These are phyloP conservation scores for Apiospora arundinis DNA, from an alignment of 2,329 filamentous ascomycete species.

Conservation along the genomic window DNA sequence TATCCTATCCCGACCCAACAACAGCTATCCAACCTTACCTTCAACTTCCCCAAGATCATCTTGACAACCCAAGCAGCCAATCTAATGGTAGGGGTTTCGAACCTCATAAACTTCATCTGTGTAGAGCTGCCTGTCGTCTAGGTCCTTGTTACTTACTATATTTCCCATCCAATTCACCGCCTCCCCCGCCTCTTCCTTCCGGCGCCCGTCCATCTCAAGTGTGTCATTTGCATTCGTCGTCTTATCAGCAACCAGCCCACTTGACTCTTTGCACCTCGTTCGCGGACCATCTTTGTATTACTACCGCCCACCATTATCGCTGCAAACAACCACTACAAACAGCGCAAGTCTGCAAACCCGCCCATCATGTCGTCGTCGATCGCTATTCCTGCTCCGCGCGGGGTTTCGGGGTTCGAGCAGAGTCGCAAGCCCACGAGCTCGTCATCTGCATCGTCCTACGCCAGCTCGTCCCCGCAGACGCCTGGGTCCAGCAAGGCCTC, in stretches of 20 bases:
- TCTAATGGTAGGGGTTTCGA: conserved; percentile 11
- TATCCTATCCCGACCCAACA: background rate
- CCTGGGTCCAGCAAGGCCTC: conserved; percentile 47
- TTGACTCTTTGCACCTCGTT: conserved; percentile 2
- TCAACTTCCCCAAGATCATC: conserved; percentile 6
- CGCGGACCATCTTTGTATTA: background rate
- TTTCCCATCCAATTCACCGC: background rate
- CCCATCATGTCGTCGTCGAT: conserved; percentile 71
- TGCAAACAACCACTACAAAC: background rate
- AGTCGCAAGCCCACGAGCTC: conserved; percentile 56
- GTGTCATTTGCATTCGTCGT: conserved; percentile 10
- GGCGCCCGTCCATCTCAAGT: background rate
- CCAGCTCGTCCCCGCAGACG: conserved; percentile 58
- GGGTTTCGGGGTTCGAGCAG: conserved; percentile 44
- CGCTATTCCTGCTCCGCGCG: conserved; percentile 63
- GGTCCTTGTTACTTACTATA: conserved; percentile 1
- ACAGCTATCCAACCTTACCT: background rate
- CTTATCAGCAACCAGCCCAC: conserved; percentile 9
- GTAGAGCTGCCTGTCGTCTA: conserved; percentile 13
- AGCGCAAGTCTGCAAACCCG: conserved; percentile 23
- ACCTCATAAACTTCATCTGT: background rate
- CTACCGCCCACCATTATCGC: background rate
- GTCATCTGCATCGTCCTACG: conserved; percentile 63
- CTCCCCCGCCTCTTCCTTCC: conserved; percentile 5
- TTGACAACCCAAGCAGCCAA: background rate